phyloP scores from a whole-genome alignment of 306 rosid species.

The Gillenia trifoliata region DNA sequence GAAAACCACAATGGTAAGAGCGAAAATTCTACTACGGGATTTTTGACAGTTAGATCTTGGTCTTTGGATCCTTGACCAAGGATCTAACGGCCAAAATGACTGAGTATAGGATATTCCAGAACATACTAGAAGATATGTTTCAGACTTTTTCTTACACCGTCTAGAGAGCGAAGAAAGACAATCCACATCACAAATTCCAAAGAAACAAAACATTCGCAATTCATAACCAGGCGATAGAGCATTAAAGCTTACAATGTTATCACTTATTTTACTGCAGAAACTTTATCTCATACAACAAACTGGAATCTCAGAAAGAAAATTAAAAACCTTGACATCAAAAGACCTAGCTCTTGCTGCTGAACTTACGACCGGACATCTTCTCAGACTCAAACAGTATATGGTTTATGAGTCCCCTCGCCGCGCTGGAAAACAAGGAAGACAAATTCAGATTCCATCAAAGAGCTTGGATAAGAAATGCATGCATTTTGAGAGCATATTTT shows the following conservation, averaged over 20 bases:
- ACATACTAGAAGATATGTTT: too few species aligned
- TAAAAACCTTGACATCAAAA: slow-evolving; percentile 30
- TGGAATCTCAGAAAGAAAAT: slow-evolving; percentile 4
- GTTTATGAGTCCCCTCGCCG: slow-evolving; percentile 93
- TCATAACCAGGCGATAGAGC: background rate
- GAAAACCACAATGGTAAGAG: too few species aligned
- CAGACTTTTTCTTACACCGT: background rate
- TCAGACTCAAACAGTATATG: slow-evolving; percentile 75
- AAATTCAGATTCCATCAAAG: background rate
- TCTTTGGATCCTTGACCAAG: too few species aligned
- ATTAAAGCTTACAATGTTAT: slow-evolving; percentile 1
- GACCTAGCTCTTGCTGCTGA: slow-evolving; percentile 31
- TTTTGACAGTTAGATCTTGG: too few species aligned
- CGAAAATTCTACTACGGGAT: too few species aligned
- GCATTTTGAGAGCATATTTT: too few species aligned
- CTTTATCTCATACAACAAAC: slow-evolving; percentile 3
- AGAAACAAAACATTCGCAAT: background rate
- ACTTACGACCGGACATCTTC: slow-evolving; percentile 70
- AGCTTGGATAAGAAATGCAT: slow-evolving; percentile 13
- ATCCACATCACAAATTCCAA: background rate
- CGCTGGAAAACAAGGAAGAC: slow-evolving; percentile 41
- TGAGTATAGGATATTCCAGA: too few species aligned
- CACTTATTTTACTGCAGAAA: background rate
- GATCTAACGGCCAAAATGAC: too few species aligned
- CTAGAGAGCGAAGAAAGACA: background rate